Conservation (phyloP, 148 eudicot species). For the Vaccinium corymbosum region DNA sequence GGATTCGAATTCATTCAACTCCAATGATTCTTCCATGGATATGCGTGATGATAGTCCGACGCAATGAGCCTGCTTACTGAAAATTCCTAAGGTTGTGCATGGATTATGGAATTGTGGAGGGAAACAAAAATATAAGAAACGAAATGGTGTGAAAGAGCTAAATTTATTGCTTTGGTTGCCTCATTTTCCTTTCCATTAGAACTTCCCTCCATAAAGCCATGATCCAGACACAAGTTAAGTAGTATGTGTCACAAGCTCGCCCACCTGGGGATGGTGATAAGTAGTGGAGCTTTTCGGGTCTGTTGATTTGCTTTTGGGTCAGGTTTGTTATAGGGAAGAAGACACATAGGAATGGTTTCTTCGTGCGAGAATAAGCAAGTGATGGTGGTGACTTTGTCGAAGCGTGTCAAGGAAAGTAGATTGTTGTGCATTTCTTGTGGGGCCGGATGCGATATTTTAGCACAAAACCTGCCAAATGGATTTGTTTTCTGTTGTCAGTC, state of each 20-base stretch:
- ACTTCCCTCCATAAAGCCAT: neutral
- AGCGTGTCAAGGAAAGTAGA: neutral
- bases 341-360: conserved; percentile 13
- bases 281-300: conserved; percentile 3
- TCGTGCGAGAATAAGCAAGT: conserved; percentile 9
- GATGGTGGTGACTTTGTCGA: neutral
- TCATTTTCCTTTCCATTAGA: neutral
- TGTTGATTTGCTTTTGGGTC: neutral
- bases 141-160: neutral
- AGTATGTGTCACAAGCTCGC: conserved; percentile 5
- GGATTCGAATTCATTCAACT: conserved; percentile 40
- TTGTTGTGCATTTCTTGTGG: neutral
- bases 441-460: neutral
- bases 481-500: neutral
- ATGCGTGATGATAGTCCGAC: conserved; percentile 80
- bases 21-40: conserved; percentile 79
- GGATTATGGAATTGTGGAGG: neutral
- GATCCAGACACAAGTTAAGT: neutral
- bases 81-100: conserved; percentile 7
- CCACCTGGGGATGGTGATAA: neutral
- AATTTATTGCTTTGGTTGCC: neutral
- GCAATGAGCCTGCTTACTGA: conserved; percentile 57
- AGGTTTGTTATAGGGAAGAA: conserved; percentile 8
- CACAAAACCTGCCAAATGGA: conserved; percentile 3
- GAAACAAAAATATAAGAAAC: neutral